Base-by-base conservation (phyloP, 495 filamentous ascomycete genomes). In the Penicillium atrosanguineum region DNA sequence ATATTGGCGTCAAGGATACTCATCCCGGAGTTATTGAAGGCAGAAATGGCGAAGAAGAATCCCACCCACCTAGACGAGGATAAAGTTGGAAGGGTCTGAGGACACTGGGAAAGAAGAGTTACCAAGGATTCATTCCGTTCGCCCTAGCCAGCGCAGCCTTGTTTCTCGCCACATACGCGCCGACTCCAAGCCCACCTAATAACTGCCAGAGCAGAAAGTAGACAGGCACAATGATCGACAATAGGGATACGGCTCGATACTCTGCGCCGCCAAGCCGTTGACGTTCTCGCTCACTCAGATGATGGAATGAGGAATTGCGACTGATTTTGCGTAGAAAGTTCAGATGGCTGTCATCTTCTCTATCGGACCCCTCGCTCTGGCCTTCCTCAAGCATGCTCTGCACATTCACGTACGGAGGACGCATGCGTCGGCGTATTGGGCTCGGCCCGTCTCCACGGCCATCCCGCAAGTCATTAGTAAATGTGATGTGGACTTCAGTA, bases 151-250 rank as follows among this genome's bases (percentile, higher is more conserved):
- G 59, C 38, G 71, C 70, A 14, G 79, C 67, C 28, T 71, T 68
- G 50, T 86, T 74, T 52, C 71, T 68, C 5, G 80, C 75, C 28
- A 89, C 76, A 70, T 83, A 92, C 28, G 84, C 83, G 0, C 82
- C 88, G 31, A 90, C 67, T 1, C 80, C 83, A 14, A 91, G 63
- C 57, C 74, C 76, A 3, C 86, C 87, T 18, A 89, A 62, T 12
- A 89, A 44, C 60, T 90, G 89, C 79, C 84, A 88, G 3, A 83
- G 56, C 18, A 88, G 56, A 50, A 83, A 88, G 65, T 92, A 92
- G n/a, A 79, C 46, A 5, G 86, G 85, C 18, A 92, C 86, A 19
- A 89, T 61, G 55, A 82, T 71, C 1, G 82, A 70, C 18, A 92
- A 75, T 6, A 88, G 63, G 31, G 70, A 77, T 18, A 90, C 73